A percentile compares a stretch with the other conserved stretches of the same genome.
These are phyloP conservation scores for Aspergillus puulaauensis DNA, from an alignment of 2,329 filamentous ascomycete genomes.

Conservation along the genomic window DNA sequence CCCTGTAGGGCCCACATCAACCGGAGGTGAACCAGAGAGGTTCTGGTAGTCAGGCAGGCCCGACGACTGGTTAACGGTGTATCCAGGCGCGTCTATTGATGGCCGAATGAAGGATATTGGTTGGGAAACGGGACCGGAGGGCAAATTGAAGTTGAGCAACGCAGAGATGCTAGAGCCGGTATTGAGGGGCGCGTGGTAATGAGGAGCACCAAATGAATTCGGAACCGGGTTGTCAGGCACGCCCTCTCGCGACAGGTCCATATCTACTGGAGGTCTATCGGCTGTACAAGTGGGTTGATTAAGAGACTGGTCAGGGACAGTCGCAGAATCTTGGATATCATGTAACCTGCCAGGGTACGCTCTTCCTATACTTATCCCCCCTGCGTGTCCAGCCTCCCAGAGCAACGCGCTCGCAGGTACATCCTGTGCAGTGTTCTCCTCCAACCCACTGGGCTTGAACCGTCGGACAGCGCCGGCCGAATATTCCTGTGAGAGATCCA, in stretches of 20 bases:
- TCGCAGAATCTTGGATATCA: constrained; percentile 22
- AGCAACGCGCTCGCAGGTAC: constrained; percentile 10
- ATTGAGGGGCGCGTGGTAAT: constrained; percentile 24
- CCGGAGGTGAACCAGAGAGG: not conserved
- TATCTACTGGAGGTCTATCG: constrained; percentile 22
- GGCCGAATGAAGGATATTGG: constrained; percentile 38
- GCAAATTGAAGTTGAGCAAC: constrained; percentile 31
- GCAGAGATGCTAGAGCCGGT: constrained; percentile 25
- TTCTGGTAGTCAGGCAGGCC: not conserved
- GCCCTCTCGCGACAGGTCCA: constrained; percentile 18
- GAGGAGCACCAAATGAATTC: constrained; percentile 14
- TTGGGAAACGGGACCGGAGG: constrained; percentile 31
- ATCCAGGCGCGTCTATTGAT: constrained; percentile 34
- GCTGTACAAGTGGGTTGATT: constrained; percentile 17
- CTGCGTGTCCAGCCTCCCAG: constrained; percentile 15
- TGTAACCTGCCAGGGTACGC: constrained; percentile 22
- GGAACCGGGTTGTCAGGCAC: constrained; percentile 19
- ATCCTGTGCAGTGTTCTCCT: constrained; percentile 7
- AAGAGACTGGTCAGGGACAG: constrained; percentile 18
- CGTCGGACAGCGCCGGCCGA: constrained; percentile 1
- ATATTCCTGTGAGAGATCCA: constrained; percentile 8
- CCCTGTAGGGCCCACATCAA: not conserved
- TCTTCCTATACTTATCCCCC: constrained; percentile 15
- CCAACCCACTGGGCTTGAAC: constrained; percentile 4
- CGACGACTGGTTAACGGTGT: constrained; percentile 28